A percentile compares a stretch with the other conserved stretches of the same genome.
These are phyloP conservation scores for Dothiorella sarmentorum DNA, from an alignment of 2,329 filamentous ascomycete genomes.

Conservation along the genomic window DNA sequence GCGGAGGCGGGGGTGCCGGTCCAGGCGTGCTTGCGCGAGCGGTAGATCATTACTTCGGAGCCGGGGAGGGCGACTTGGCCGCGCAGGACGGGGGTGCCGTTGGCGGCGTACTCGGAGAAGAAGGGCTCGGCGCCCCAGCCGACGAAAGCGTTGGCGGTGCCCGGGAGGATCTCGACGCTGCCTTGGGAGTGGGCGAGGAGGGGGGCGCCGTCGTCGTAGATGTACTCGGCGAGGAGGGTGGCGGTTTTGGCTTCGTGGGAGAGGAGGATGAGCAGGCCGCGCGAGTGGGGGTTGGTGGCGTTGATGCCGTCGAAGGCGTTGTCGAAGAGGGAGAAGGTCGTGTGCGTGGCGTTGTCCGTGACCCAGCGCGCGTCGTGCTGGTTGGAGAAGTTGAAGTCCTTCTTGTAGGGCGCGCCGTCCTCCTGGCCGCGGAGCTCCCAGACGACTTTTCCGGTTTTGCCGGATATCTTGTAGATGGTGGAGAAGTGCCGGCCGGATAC, in stretches of 20 bases:
- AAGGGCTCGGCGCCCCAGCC: slow-evolving; percentile 52
- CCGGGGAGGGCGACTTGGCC: slow-evolving; percentile 38
- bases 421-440: slow-evolving; percentile 44
- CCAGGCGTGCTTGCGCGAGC: slow-evolving; percentile 4
- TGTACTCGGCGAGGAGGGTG: slow-evolving; percentile 31
- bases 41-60: slow-evolving; percentile 24
- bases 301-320: slow-evolving; percentile 51
- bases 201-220: slow-evolving; percentile 35
- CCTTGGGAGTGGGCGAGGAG: slow-evolving; percentile 50
- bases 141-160: slow-evolving; percentile 52
- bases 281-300: slow-evolving; percentile 29
- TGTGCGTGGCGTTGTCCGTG: slow-evolving; percentile 44
- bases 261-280: neutral
- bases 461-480: slow-evolving; percentile 47
- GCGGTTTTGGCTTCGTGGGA: neutral
- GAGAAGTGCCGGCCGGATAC: slow-evolving; percentile 51
- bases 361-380: slow-evolving; percentile 54
- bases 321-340: slow-evolving; percentile 53
- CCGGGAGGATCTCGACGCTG: slow-evolving; percentile 52
- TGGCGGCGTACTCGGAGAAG: slow-evolving; percentile 42
- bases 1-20: neutral
- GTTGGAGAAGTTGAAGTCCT: slow-evolving; percentile 46
- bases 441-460: slow-evolving; percentile 46
- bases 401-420: slow-evolving; percentile 30
- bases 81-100: slow-evolving; percentile 51